Conservation (phyloP, 305 asterid species). For the Caryopteris hybrid region DNA sequence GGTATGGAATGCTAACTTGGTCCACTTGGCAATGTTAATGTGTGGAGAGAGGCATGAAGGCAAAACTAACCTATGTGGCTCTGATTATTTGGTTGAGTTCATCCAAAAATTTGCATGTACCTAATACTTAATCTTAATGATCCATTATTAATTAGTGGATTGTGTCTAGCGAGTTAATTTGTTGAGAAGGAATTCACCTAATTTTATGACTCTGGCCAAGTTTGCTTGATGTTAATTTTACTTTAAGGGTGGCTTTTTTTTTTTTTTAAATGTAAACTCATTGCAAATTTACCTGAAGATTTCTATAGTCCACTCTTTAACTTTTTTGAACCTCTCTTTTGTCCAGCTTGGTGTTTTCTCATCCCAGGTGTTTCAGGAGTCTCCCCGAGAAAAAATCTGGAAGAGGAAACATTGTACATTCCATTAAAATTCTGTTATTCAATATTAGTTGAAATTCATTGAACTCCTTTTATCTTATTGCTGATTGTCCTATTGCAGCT, state of each 20-base stretch:
- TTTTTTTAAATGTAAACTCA: background rate
- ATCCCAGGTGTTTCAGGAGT: conserved; percentile 98
- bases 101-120: no score
- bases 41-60: no score
- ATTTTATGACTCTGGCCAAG: background rate
- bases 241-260: background rate
- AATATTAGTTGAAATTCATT: conserved; percentile 11
- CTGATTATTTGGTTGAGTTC: no score
- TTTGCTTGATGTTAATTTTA: background rate
- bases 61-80: no score
- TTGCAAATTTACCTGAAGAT: conserved; percentile 1
- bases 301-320: background rate
- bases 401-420: conserved; percentile 78
- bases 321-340: conserved; percentile 20
- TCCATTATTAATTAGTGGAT: no score
- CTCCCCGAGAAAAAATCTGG: conserved; percentile 94
- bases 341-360: conserved; percentile 98
- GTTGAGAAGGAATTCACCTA: background rate
- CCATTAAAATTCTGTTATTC: background rate
- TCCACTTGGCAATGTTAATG: no score
- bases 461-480: conserved; percentile 26
- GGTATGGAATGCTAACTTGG: no score
- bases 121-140: no score
- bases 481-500: conserved; percentile 52
- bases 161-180: background rate